Percentiles rank a stretch among this genome's conserved stretches.
These are phyloP conservation scores for Magnolia sinica DNA, from an alignment of 164 flowering plant species.

Conservation along the genomic window DNA sequence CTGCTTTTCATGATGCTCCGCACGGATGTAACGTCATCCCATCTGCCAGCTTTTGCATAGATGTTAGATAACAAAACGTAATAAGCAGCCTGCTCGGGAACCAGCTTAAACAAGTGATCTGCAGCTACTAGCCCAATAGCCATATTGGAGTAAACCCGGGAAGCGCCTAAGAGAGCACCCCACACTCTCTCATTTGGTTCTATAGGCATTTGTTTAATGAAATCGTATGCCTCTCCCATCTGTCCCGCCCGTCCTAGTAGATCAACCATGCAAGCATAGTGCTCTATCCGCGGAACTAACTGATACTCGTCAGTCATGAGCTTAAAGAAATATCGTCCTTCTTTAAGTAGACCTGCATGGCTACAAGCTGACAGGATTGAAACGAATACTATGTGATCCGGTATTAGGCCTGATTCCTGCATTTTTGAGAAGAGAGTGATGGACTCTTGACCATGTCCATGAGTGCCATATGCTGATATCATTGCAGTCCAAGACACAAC, in stretches of 20 bases:
- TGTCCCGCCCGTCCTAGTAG: constrained; percentile 19
- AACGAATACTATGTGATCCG: constrained; percentile 18
- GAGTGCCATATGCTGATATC: constrained; percentile 17
- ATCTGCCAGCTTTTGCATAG: constrained; percentile 22
- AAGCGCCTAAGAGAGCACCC: constrained; percentile 24
- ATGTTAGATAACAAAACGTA: constrained; percentile 20
- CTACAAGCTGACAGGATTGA: constrained; percentile 18
- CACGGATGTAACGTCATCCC: constrained; percentile 19
- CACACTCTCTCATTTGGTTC: constrained; percentile 22
- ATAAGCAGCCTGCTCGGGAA: constrained; percentile 20
- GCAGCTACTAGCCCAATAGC: constrained; percentile 16
- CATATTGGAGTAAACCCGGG: constrained; percentile 15
- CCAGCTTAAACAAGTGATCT: constrained; percentile 17
- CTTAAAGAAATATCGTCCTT: constrained; percentile 8
- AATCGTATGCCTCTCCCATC: constrained; percentile 15
- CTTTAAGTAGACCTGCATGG: constrained; percentile 16
- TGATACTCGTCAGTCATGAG: constrained; percentile 13
- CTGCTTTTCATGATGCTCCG: constrained; percentile 15
- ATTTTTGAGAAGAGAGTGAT: constrained; percentile 12
- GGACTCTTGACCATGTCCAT: constrained; percentile 15
- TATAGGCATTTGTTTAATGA: constrained; percentile 16
- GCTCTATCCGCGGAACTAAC: constrained; percentile 16
- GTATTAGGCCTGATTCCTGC: constrained; percentile 12
- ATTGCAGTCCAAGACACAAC: constrained; percentile 21
- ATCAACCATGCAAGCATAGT: constrained; percentile 21